A percentile compares a stretch with the other conserved stretches of the same genome.
phyloP scores from a whole-genome alignment of 768 basidiomycete species.

The Lyophyllum shimeji region DNA sequence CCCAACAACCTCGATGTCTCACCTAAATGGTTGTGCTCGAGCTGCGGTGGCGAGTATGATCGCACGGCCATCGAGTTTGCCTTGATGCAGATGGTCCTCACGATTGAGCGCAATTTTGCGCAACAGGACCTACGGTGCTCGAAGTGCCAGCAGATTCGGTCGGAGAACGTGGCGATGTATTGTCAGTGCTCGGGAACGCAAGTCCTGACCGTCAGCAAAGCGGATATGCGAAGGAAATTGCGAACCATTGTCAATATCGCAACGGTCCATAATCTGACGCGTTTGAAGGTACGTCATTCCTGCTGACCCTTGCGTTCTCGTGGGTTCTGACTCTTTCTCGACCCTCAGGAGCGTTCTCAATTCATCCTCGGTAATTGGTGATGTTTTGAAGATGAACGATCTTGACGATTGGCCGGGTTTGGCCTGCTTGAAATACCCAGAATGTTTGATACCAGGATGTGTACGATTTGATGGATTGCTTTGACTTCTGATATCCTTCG shows the following conservation, averaged over 20 bases:
- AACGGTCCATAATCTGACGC: slow-evolving; percentile 63
- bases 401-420: not conserved
- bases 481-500: too few relatives aligned
- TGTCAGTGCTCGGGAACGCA: slow-evolving; percentile 91
- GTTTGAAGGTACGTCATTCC: slow-evolving; percentile 56
- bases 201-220: slow-evolving; percentile 68
- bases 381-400: not conserved
- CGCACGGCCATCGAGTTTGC: slow-evolving; percentile 83
- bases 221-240: slow-evolving; percentile 69
- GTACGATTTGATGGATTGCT: not conserved
- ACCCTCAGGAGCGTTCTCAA: slow-evolving; percentile 44
- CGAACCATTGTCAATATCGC: slow-evolving; percentile 85
- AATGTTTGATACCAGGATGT: slow-evolving; percentile 12
- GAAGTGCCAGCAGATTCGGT: slow-evolving; percentile 89
- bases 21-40: slow-evolving; percentile 66
- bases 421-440: slow-evolving; percentile 5
- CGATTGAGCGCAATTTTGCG: slow-evolving; percentile 70
- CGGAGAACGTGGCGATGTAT: slow-evolving; percentile 81
- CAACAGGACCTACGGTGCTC: slow-evolving; percentile 89
- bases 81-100: slow-evolving; percentile 73
- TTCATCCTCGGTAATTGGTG: slow-evolving; percentile 43
- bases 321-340: not conserved
- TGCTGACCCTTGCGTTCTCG: not conserved
- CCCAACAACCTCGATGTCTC: slow-evolving; percentile 51
- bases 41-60: slow-evolving; percentile 87